Percentiles rank a stretch among this genome's conserved stretches.
phyloP scores from a whole-genome alignment of 148 eudicot genomes.

The Fagopyrum esculentum region DNA sequence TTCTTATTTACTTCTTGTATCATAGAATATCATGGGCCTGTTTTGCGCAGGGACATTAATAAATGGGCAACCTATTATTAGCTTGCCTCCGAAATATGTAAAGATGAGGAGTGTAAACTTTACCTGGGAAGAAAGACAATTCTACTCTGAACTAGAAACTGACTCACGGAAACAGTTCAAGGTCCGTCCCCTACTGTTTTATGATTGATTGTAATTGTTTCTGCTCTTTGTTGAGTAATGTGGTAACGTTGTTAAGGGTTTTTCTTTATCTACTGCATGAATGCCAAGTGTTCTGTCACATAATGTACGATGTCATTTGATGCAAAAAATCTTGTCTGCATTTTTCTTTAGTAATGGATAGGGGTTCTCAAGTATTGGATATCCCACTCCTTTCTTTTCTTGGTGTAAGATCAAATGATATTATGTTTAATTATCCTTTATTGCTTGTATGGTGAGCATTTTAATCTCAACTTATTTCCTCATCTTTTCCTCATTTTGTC shows the following conservation, averaged over 20 bases:
- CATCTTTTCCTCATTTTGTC: background rate
- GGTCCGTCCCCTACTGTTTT: slow-evolving; percentile 27
- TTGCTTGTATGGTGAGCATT: background rate
- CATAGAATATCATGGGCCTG: slow-evolving; percentile 6
- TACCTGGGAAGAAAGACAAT: slow-evolving; percentile 69
- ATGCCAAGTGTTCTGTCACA: background rate
- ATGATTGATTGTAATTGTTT: background rate
- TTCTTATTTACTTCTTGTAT: background rate
- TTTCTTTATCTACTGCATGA: background rate
- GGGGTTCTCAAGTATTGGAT: background rate
- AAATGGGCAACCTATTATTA: slow-evolving; percentile 85
- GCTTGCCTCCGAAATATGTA: slow-evolving; percentile 64
- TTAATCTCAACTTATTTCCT: background rate
- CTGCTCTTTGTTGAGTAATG: background rate
- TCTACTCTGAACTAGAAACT: slow-evolving; percentile 72
- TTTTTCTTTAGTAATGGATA: background rate
- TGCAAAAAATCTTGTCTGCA: background rate
- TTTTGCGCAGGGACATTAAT: slow-evolving; percentile 53
- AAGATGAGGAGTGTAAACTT: slow-evolving; percentile 53
- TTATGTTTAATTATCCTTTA: background rate
- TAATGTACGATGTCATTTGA: background rate
- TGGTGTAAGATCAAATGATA: background rate
- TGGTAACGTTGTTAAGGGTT: background rate
- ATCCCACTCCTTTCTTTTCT: background rate
- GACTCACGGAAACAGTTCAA: slow-evolving; percentile 82